Evolutionary conservation across 1,139 yeast genomes (phyloP).

Genomic region (Yamadazyma sp.): DNA sequence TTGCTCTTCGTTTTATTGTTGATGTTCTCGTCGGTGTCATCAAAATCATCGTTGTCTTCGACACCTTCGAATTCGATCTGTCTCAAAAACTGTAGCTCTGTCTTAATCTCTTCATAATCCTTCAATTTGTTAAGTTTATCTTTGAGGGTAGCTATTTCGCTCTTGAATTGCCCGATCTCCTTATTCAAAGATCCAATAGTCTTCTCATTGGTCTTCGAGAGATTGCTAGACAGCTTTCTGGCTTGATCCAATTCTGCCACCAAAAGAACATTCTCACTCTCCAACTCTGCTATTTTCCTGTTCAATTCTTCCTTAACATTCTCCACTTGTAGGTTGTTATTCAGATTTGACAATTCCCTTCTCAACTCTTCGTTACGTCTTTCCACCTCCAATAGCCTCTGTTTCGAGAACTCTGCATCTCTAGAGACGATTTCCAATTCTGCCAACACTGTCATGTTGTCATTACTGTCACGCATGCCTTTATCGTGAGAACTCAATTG

Average conservation of each 20-base stretch:
- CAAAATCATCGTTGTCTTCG: constrained; percentile 21
- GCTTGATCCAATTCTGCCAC: constrained; percentile 64
- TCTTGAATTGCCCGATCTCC: constrained; percentile 48
- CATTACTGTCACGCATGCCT: constrained; percentile 14
- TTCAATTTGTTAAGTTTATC: constrained; percentile 43
- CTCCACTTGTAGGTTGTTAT: constrained; percentile 42
- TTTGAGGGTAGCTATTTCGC: constrained; percentile 54
- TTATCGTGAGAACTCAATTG: constrained; percentile 46
- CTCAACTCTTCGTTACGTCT: constrained; percentile 75
- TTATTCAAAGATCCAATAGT: constrained; percentile 37
- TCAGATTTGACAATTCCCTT: constrained; percentile 56
- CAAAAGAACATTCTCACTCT: constrained; percentile 64
- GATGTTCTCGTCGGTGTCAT: constrained; percentile 14
- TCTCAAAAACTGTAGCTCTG: constrained; percentile 69
- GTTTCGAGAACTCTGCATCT: constrained; percentile 73
- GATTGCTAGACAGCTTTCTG: constrained; percentile 30
- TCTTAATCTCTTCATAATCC: constrained; percentile 78
- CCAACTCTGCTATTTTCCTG: constrained; percentile 53
- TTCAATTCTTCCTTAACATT: constrained; percentile 33
- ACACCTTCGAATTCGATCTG: constrained; percentile 70
- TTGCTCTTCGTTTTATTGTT: constrained; percentile 19
- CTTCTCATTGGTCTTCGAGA: constrained; percentile 34
- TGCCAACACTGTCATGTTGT: constrained; percentile 30
- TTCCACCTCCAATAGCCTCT: constrained; percentile 70
- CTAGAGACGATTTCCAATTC: constrained; percentile 68